A percentile compares a stretch with the other conserved stretches of the same genome.
These are phyloP conservation scores for Senna tora DNA, from an alignment of 306 rosid genomes.

Conservation along the genomic window DNA sequence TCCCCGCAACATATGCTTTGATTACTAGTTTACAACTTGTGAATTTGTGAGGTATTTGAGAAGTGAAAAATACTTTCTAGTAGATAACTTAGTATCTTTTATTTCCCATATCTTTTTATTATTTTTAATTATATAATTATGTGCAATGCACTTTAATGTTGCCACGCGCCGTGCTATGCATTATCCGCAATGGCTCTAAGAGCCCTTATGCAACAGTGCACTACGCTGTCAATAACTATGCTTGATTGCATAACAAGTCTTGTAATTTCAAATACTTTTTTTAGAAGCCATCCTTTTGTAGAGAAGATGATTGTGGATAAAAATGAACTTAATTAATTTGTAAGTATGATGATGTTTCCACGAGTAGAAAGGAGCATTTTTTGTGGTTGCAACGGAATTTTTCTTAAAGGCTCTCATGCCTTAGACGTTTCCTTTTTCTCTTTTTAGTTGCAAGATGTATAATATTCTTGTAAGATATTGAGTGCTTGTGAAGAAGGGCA, in stretches of 20 bases:
- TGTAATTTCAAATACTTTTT: conserved; percentile 8
- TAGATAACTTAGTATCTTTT: too few species aligned
- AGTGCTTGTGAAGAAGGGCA: conserved; percentile 16
- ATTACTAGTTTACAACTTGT: too few species aligned
- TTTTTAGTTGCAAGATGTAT: not conserved
- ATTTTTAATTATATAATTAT: too few species aligned
- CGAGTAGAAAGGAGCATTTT: conserved; percentile 29
- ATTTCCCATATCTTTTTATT: too few species aligned
- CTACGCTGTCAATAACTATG: too few species aligned
- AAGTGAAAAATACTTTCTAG: too few species aligned
- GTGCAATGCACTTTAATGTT: too few species aligned
- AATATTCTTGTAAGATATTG: conserved; percentile 14
- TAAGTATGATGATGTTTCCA: conserved; percentile 32
- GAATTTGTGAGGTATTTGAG: too few species aligned
- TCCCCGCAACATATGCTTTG: too few species aligned
- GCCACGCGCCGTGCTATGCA: too few species aligned
- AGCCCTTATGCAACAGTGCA: too few species aligned
- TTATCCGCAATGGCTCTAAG: too few species aligned
- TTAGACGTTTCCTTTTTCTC: not conserved
- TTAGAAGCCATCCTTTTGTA: not conserved
- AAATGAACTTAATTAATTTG: conserved; percentile 35
- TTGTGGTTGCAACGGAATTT: conserved; percentile 33
- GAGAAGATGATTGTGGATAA: conserved; percentile 21
- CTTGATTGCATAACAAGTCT: not conserved
- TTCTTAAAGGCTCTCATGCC: conserved; percentile 27